A percentile compares a stretch with the other conserved stretches of the same genome.
Evolutionary conservation across 2,329 filamentous ascomycete genomes (phyloP).

Genomic region (Hypoxylon sp.): DNA sequence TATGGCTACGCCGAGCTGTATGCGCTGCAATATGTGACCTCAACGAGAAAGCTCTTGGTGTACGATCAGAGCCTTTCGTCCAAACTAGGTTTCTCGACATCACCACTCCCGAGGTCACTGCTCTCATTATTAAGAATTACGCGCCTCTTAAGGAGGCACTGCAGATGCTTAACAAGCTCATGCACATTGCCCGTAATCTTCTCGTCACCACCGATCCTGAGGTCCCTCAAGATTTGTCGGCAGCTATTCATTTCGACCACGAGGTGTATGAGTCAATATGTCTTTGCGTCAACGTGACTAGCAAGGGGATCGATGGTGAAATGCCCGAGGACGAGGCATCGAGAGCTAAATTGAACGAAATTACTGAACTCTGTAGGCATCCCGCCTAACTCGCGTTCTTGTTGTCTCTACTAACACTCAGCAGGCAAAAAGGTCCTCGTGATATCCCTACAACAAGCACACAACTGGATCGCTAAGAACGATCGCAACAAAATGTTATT

Average conservation of each 20-base stretch:
- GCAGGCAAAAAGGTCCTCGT: slow-evolving; percentile 76
- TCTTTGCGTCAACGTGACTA: slow-evolving; percentile 76
- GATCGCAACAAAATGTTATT: slow-evolving; percentile 79
- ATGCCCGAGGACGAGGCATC: slow-evolving; percentile 70
- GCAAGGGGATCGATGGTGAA: slow-evolving; percentile 76
- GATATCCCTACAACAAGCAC: slow-evolving; percentile 75
- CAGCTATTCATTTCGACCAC: slow-evolving; percentile 74
- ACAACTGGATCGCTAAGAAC: slow-evolving; percentile 79
- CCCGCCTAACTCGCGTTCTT: background rate
- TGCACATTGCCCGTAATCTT: slow-evolving; percentile 76
- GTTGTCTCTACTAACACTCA: slow-evolving; percentile 41
- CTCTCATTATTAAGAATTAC: slow-evolving; percentile 75
- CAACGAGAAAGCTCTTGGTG: slow-evolving; percentile 71
- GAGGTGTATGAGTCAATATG: slow-evolving; percentile 77
- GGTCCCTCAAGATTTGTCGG: slow-evolving; percentile 76
- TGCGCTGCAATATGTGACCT: slow-evolving; percentile 72
- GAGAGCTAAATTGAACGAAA: slow-evolving; percentile 71
- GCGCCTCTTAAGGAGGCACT: slow-evolving; percentile 72
- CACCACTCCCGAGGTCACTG: slow-evolving; percentile 73
- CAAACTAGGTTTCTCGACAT: slow-evolving; percentile 66
- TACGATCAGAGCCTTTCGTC: slow-evolving; percentile 67
- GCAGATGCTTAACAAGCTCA: slow-evolving; percentile 74
- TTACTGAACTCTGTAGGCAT: slow-evolving; percentile 73
- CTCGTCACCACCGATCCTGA: slow-evolving; percentile 75
- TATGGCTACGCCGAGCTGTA: slow-evolving; percentile 74